These are phyloP conservation scores for Fraxinus floribunda DNA, from an alignment of 305 asterid genomes.

Conservation along the genomic window DNA sequence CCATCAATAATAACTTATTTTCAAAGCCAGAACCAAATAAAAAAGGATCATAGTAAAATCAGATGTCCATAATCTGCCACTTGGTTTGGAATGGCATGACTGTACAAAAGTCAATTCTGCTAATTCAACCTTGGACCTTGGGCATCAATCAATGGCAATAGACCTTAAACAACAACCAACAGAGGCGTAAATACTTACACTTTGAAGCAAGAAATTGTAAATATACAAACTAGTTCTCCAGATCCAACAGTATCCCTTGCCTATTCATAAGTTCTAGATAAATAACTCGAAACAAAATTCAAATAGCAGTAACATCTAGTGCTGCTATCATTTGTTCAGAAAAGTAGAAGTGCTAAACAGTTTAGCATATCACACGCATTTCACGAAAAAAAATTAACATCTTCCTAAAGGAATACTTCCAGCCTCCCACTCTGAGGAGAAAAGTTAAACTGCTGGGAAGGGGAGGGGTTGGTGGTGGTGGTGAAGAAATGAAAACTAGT, in stretches of 20 bases:
- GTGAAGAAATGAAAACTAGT: neutral
- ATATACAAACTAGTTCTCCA: neutral
- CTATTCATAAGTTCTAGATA: neutral
- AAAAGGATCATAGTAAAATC: neutral
- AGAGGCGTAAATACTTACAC: neutral
- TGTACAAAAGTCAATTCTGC: conserved; percentile 8
- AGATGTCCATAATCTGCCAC: conserved; percentile 7
- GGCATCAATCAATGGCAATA: neutral
- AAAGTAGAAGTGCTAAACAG: neutral
- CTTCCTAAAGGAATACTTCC: neutral
- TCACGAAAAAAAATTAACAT: neutral
- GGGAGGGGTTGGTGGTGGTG: neutral
- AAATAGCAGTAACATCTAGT: neutral
- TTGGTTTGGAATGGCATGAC: conserved; percentile 4
- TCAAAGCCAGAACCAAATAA: conserved; percentile 1
- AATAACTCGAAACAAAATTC: neutral
- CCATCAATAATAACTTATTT: conserved; percentile 16
- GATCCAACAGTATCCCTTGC: neutral
- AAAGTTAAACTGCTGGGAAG: neutral
- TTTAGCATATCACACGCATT: neutral
- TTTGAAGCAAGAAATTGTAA: neutral
- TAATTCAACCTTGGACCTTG: neutral
- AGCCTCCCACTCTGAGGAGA: neutral
- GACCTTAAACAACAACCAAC: conserved; percentile 4
- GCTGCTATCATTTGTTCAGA: neutral